Base-by-base conservation (phyloP, 352 stramenopile genomes). In the Pythium sp. region DNA sequence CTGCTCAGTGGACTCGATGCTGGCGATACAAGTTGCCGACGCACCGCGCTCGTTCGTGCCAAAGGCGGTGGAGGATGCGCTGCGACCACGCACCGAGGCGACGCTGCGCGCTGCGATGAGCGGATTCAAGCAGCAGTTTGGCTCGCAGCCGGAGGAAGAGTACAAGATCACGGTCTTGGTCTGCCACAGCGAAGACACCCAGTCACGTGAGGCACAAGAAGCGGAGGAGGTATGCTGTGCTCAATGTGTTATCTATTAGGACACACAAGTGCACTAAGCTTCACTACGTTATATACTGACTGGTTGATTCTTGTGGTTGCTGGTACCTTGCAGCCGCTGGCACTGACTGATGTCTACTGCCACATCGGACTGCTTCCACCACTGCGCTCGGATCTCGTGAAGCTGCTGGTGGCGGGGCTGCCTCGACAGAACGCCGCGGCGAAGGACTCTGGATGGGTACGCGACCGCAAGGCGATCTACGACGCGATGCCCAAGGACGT, bases 101-200 rank as follows among this genome's bases (percentile, higher is more conserved):
- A 95, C 87, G 49, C 71, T 95, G 60, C 72, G 78, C 8, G 87
- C 84, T 1, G 87, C 87, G 1, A 92, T 95, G 87, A 51, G 69
- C 34, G 68, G 80, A 15, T 88, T 95, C 64, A 77, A 86, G 54
- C 30, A 67, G 9, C 69, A 80, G 28, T 84, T 82, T 49, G 65
- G 82, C 32, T 68, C 70, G 9, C 49, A 84, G 7, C 65, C 79
- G 14, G 38, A 78, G 6, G 77, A 93, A 43, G 87, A 95, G 74
- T 95, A 90, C 81, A 95, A 95, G 72, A 81, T 95, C 67, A 93
- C 88, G 51, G 73, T 93, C 34, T 74, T 95, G 18, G 77, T 95
- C 46, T 92, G 85, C 65, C 63, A 70, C 30, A 64, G 77, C 4
- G 68, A 72, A 18, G 69, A 69, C n/a, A 30, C 15, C 5, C 30